Conservation (phyloP, 768 basidiomycete species). For the Tylopilus plumbeoviolaceoides region DNA sequence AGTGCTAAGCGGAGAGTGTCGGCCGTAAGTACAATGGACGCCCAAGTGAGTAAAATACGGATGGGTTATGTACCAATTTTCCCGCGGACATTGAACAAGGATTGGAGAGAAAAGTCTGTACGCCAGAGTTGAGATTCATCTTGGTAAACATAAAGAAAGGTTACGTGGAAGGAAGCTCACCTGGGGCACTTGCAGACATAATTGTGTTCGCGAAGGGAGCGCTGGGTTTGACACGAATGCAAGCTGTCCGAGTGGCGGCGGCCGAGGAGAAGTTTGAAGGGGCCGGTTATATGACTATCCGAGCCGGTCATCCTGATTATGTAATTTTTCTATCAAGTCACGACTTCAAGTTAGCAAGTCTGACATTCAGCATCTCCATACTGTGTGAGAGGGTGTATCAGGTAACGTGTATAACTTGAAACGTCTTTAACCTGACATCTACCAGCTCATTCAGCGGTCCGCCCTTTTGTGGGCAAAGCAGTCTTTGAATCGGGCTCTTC, state of each 20-base stretch:
- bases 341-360: too few relatives aligned
- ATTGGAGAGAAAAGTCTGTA: slow-evolving; percentile 47
- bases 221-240: background rate
- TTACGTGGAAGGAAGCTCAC: background rate
- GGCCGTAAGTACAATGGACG: background rate
- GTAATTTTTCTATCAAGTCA: too few relatives aligned
- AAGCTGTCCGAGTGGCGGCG: background rate
- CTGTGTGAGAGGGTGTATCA: background rate
- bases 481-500: too few relatives aligned
- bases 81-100: slow-evolving; percentile 62
- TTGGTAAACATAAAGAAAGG: background rate
- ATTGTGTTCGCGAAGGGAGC: background rate
- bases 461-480: too few relatives aligned
- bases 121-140: background rate
- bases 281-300: background rate
- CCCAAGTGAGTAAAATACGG: background rate
- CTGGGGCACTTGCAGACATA: slow-evolving; percentile 11
- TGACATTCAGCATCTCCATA: background rate
- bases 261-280: background rate
- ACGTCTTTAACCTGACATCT: too few relatives aligned
- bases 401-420: too few relatives aligned
- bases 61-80: slow-evolving; percentile 52
- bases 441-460: too few relatives aligned
- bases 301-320: too few relatives aligned
- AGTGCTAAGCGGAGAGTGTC: slow-evolving; percentile 45